Base-by-base conservation (phyloP, 805 yeast genomes). In the Lipomyces kockii region DNA sequence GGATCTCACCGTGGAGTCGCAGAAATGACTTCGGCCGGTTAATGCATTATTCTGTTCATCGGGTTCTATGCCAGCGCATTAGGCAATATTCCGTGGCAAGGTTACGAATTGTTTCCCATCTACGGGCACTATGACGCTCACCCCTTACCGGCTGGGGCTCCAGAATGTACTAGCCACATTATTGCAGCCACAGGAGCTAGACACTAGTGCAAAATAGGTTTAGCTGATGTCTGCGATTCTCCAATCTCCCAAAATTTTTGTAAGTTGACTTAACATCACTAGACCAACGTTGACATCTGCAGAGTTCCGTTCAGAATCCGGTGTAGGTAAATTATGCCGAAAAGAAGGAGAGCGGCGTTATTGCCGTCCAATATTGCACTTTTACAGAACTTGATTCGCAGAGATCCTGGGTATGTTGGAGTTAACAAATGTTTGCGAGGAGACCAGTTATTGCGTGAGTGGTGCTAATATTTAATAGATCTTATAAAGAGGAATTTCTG, bases 351-450 rank as follows among this genome's bases (percentile, higher is more conserved):
- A 85, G 95, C 97, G 34, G 97, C 98, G 58, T 84, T 93, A 65
- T 82, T 94, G 76, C 98, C 98, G 11, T 90, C 92, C 22, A 95
- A 95, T 79, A 90, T 95, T 76, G 93, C 96, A 51, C 81, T 94
- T 70, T 80, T 95, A 68, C 99, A 95, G 80, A 95, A 95, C 78
- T 83, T 95, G 71, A 97, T 95, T 9, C 89, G 93, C 73, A 84
- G 98, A 74, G 99, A 95, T 78, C 98, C 99, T 1, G 90, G 86
- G 75, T 73, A 60, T 14, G 74, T 63, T n/a, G 25, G 17, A 52
- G 17, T 0, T 52, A 17, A n/a, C n/a, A 4, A n/a, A 3, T 2
- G 20, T n/a, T 43, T 43, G 49, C 20, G 9, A 7, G 20, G 17
- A 14, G 12, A 4, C 52, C 14, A 29, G 32, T 29, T 29, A 29